These are phyloP conservation scores for Dactylonectria estremocensis DNA, from an alignment of 2,329 filamentous ascomycete species.

Conservation along the genomic window DNA sequence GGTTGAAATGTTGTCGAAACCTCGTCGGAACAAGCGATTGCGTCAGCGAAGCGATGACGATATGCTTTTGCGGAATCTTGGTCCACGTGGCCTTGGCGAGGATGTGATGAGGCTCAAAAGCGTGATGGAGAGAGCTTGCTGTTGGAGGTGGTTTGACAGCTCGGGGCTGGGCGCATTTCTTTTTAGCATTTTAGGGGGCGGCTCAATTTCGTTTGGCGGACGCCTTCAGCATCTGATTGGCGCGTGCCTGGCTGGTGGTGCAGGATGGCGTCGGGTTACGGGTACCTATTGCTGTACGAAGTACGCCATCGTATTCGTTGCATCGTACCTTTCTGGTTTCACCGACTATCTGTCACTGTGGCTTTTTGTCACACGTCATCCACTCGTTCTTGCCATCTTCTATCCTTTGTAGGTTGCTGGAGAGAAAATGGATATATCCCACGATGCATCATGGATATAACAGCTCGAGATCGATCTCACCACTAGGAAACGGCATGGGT, in stretches of 20 bases:
- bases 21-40: not conserved
- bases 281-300: no score
- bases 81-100: slow-evolving; percentile 6
- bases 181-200: slow-evolving; percentile 2
- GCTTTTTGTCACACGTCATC: not conserved
- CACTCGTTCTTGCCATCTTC: no score
- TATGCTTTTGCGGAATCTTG: not conserved
- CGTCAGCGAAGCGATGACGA: no score
- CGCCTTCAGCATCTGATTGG: slow-evolving; percentile 32
- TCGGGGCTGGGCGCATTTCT: no score
- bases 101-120: slow-evolving; percentile 2
- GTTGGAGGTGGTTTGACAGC: not conserved
- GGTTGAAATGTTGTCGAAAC: not conserved
- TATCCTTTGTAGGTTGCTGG: no score
- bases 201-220: slow-evolving; percentile 33
- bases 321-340: no score
- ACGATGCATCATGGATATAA: no score
- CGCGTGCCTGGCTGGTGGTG: slow-evolving; percentile 11
- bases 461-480: no score
- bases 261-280: slow-evolving; percentile 1
- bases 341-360: not conserved
- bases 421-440: no score
- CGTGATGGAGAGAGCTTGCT: not conserved
- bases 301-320: not conserved
- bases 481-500: not conserved